Evolutionary conservation across 2,329 filamentous ascomycete species (phyloP), one percentile per base, ranked within the genome.

Genomic region (Tolypocladium inflatum): DNA sequence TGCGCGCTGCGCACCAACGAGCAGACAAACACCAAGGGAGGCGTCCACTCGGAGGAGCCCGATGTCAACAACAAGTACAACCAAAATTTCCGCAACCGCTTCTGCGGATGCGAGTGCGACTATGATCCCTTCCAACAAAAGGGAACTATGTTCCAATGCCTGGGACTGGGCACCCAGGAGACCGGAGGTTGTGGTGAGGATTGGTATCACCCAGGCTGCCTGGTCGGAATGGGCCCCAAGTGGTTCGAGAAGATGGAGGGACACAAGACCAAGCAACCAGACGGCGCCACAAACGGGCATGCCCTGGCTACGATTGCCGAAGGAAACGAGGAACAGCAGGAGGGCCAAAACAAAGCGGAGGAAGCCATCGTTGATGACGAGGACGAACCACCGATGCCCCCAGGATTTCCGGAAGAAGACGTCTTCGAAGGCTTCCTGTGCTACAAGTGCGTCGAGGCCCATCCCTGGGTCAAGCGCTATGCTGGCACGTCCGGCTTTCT

Each of bases 101-200:
- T 99, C 74, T 99, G 94, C 71, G 90, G 88, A 2, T 99, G 94
- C 68, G 83, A 83, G 37, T 88, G 92, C 67, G 85, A 92, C 60
- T 99, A 99, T 69, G 89, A 97, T 69, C 85, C 93, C 0, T 83
- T 93, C 54, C 80, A 89, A 69, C 91, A 99, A 70, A 95, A 93
- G 65, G 93, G 93, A 0, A 97, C 92, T 43, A 99, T 99, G 94
- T 99, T 95, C 65, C 94, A 99, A 72, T 99, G 94, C 69, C 73
- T 97, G 2, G 93, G 93, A 0, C 77, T 97, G 1, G 91, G 91
- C 1, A 88, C 85, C 0, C 80, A 83, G 15, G 88, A 93, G 63
- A 86, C 87, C 1, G 92, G 92, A 19, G 93, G 92, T 5, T 97
- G 93, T 73, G 93, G 93, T 15, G 93, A 97, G 74, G 93, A 97